A percentile compares a stretch with the other conserved stretches of the same genome.
These are phyloP conservation scores for Apostasia ramifera DNA, from an alignment of 106 monocot species.

Conservation along the genomic window DNA sequence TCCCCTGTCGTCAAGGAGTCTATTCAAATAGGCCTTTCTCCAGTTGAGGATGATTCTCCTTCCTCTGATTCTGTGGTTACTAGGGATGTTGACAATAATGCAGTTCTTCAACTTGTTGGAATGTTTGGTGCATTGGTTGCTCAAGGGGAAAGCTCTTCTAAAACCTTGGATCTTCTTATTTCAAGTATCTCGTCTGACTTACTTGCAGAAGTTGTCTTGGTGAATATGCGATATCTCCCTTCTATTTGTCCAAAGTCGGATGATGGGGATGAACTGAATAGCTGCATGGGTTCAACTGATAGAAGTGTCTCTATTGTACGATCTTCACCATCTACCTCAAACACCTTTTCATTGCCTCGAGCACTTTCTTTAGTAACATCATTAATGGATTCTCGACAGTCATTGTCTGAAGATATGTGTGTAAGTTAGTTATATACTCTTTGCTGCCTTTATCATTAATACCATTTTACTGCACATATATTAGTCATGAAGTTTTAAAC, in stretches of 20 bases:
- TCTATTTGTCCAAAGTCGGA: conserved; percentile 39
- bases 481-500: not conserved
- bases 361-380: conserved; percentile 40
- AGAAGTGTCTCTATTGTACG: conserved; percentile 4
- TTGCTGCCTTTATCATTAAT: not conserved
- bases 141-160: conserved; percentile 75
- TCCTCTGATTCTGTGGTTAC: conserved; percentile 2
- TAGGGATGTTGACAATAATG: conserved; percentile 42
- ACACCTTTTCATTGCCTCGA: conserved; percentile 35
- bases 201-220: conserved; percentile 86
- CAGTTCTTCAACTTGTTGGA: conserved; percentile 81
- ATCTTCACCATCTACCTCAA: conserved; percentile 22
- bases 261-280: conserved; percentile 19
- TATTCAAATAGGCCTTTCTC: conserved; percentile 15
- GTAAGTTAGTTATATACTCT: conserved; percentile 25
- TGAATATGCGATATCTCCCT: conserved; percentile 77
- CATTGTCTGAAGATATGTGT: conserved; percentile 16
- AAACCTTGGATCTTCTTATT: conserved; percentile 78
- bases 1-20: conserved; percentile 24
- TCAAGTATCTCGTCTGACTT: conserved; percentile 92
- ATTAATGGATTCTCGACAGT: conserved; percentile 29
- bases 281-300: not conserved
- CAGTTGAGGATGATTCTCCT: conserved; percentile 14
- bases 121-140: conserved; percentile 91
- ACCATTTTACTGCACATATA: not conserved